Percentiles rank a stretch among this genome's conserved stretches.
Evolutionary conservation across 176 grass and related monocot species (phyloP).

Genomic region (Oryza longistaminata): DNA sequence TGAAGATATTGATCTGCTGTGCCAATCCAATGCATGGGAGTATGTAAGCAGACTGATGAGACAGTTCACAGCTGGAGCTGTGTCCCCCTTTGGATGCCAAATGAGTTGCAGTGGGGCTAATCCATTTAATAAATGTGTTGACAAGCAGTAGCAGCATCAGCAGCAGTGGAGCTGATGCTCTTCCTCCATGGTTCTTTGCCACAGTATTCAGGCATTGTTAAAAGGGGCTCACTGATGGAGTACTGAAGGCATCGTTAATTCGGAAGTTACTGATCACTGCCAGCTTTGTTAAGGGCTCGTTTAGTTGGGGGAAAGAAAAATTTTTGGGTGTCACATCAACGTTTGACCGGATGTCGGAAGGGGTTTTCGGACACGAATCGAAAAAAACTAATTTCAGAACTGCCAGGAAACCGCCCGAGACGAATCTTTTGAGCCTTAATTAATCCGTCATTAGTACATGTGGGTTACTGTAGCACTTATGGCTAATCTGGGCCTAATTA

Average conservation of each 20-base stretch:
- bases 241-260: not conserved
- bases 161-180: not conserved
- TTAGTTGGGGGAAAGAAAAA: too few species aligned
- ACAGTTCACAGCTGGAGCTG: constrained; percentile 45
- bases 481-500: too few species aligned
- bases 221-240: not conserved
- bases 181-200: not conserved
- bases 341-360: too few species aligned
- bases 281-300: not conserved
- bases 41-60: constrained; percentile 30
- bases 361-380: too few species aligned
- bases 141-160: not conserved
- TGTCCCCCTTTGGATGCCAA: constrained; percentile 34
- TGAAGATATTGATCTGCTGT: not conserved
- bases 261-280: not conserved
- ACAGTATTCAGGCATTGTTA: not conserved
- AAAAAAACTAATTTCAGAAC: too few species aligned
- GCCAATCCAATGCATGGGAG: constrained; percentile 7
- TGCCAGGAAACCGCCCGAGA: too few species aligned
- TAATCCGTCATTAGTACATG: too few species aligned
- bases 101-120: not conserved
- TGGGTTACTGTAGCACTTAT: too few species aligned
- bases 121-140: constrained; percentile 35
- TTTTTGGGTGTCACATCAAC: too few species aligned
- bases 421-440: too few species aligned